Conservation (phyloP, 225 moss, liverwort and hornwort genomes). For the Pleurozium schreberi region DNA sequence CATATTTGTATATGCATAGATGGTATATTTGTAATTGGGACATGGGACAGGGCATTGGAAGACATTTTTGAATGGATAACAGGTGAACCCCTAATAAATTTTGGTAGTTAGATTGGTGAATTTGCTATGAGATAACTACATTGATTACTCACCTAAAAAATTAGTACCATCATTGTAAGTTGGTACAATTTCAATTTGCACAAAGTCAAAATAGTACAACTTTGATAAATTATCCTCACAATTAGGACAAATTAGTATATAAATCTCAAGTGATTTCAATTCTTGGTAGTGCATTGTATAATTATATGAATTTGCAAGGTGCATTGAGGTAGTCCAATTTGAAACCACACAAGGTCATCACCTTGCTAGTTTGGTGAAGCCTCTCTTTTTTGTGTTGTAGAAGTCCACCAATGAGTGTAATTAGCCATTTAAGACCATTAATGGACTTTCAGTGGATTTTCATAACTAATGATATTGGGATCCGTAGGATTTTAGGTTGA, state of each 20-base stretch:
- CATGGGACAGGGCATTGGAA: neutral
- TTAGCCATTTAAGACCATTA: too few species aligned
- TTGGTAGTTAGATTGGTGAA: neutral
- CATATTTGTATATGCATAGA: neutral
- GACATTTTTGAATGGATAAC: neutral
- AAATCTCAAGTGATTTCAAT: neutral
- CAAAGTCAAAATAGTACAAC: neutral
- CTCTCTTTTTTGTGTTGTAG: neutral
- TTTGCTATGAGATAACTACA: neutral
- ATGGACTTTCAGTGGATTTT: neutral
- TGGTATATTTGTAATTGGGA: neutral
- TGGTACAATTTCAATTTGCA: neutral
- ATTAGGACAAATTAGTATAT: neutral
- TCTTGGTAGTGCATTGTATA: fast-evolving
- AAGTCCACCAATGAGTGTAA: neutral
- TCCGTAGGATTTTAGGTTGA: too few species aligned
- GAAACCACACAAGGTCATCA: neutral
- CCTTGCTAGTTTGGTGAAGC: neutral
- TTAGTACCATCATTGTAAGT: neutral
- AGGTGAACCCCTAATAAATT: neutral
- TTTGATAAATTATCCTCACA: neutral
- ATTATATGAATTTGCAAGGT: neutral
- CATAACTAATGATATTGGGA: neutral
- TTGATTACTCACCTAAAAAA: neutral
- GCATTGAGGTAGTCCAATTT: neutral